Evolutionary conservation across 2,329 filamentous ascomycete genomes (phyloP).

Genomic region (Trichoderma asperellum): DNA sequence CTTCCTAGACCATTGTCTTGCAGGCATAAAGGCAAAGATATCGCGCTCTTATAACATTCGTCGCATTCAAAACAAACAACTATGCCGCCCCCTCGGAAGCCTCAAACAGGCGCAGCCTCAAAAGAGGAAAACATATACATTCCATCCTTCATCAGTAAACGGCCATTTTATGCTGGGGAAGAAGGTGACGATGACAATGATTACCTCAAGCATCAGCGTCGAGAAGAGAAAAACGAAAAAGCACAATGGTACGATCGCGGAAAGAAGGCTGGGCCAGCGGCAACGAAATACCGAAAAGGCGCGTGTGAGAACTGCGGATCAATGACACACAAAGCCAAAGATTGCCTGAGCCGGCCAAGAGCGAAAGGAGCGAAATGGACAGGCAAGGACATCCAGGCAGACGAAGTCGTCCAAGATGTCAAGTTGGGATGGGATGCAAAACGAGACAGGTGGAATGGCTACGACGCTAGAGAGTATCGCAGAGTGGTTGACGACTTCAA

Average conservation of each 20-base stretch:
- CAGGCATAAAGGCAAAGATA: background rate
- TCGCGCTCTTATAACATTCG: background rate
- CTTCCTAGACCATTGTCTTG: background rate
- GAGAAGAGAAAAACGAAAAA: constrained; percentile 63
- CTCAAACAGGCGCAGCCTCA: constrained; percentile 48
- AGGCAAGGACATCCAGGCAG: constrained; percentile 89
- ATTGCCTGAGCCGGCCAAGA: constrained; percentile 85
- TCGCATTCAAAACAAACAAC: constrained; percentile 9
- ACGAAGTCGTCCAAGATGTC: constrained; percentile 84
- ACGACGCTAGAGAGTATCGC: constrained; percentile 83
- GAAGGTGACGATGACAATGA: constrained; percentile 77
- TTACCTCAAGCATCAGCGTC: constrained; percentile 94
- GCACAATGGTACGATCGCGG: constrained; percentile 94
- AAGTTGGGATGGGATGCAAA: constrained; percentile 96
- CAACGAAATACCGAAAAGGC: constrained; percentile 96
- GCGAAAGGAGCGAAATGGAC: constrained; percentile 92
- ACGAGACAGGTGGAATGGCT: constrained; percentile 97
- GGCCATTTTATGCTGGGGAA: constrained; percentile 89
- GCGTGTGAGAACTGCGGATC: constrained; percentile 98
- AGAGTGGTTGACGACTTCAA: constrained; percentile 89
- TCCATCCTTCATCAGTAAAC: constrained; percentile 95
- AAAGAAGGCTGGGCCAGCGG: constrained; percentile 79
- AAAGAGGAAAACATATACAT: constrained; percentile 99
- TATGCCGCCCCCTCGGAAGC: constrained; percentile 41
- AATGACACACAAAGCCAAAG: constrained; percentile 94